Percentiles rank a stretch among this genome's conserved stretches.
Evolutionary conservation across 2,329 filamentous ascomycete species (phyloP).

Genomic region (Sphaerulina musiva): DNA sequence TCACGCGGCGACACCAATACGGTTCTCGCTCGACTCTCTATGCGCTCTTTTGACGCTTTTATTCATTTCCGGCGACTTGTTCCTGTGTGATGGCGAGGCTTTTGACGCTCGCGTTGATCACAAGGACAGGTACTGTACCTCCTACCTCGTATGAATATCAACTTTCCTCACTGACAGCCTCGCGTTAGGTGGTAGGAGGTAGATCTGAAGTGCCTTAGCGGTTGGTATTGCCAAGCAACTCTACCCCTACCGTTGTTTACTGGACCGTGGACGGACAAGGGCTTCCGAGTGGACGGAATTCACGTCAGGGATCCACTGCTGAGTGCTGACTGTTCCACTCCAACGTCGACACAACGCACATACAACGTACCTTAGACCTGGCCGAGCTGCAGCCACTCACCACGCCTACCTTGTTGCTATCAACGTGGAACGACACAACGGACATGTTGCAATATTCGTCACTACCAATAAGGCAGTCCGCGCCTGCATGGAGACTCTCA

Average conservation of each 20-base stretch:
- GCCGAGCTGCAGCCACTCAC: not conserved
- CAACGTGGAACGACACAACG: not conserved
- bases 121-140: no score
- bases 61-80: no score
- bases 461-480: not conserved
- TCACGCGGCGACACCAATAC: slow-evolving; percentile 4
- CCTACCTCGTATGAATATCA: not conserved
- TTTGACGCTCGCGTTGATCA: no score
- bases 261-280: not conserved
- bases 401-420: not conserved
- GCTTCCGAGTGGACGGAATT: not conserved
- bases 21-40: no score
- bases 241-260: not conserved
- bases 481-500: not conserved
- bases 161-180: not conserved
- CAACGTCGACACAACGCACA: no score
- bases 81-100: not conserved
- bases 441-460: not conserved
- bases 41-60: no score
- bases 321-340: not conserved
- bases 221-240: no score
- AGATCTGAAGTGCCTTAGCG: no score
- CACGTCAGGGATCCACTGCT: slow-evolving; percentile 9
- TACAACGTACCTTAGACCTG: not conserved
- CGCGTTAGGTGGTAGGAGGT: no score